Percentiles rank a stretch among this genome's conserved stretches.
These are phyloP conservation scores for Ophiocordyceps robertsii DNA, from an alignment of 2,329 filamentous ascomycete genomes.

Conservation along the genomic window DNA sequence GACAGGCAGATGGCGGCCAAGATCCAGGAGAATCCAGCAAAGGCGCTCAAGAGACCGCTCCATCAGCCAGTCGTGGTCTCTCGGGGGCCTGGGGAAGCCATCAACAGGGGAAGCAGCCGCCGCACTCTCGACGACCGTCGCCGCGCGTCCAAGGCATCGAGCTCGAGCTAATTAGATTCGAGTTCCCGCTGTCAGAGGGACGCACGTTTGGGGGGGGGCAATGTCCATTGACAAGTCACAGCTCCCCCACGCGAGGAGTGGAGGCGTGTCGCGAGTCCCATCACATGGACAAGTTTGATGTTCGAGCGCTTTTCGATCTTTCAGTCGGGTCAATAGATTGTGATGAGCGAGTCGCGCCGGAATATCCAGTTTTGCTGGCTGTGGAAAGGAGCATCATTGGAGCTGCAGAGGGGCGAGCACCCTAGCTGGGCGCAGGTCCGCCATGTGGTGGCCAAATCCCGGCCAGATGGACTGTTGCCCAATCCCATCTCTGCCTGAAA, in stretches of 20 bases:
- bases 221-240: too few relatives aligned
- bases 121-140: conserved; percentile 12
- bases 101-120: conserved; percentile 11
- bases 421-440: too few relatives aligned
- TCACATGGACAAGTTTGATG: too few relatives aligned
- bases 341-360: neutral
- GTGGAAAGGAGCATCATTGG: too few relatives aligned
- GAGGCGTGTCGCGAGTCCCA: too few relatives aligned
- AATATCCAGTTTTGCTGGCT: too few relatives aligned
- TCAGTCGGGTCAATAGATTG: neutral
- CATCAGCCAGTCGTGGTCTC: conserved; percentile 40
- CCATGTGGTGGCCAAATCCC: too few relatives aligned
- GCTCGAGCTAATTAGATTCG: neutral
- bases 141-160: neutral
- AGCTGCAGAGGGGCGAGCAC: too few relatives aligned
- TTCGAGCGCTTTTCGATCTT: too few relatives aligned
- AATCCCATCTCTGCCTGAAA: too few relatives aligned
- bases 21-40: conserved; percentile 29
- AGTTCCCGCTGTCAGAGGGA: neutral
- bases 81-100: conserved; percentile 7
- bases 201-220: neutral
- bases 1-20: conserved; percentile 39
- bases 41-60: conserved; percentile 39
- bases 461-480: too few relatives aligned
- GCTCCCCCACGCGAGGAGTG: too few relatives aligned